Percentiles rank a stretch among this genome's conserved stretches.
phyloP scores from a whole-genome alignment of 2,329 filamentous ascomycete species.

The Fusarium tuaranense region DNA sequence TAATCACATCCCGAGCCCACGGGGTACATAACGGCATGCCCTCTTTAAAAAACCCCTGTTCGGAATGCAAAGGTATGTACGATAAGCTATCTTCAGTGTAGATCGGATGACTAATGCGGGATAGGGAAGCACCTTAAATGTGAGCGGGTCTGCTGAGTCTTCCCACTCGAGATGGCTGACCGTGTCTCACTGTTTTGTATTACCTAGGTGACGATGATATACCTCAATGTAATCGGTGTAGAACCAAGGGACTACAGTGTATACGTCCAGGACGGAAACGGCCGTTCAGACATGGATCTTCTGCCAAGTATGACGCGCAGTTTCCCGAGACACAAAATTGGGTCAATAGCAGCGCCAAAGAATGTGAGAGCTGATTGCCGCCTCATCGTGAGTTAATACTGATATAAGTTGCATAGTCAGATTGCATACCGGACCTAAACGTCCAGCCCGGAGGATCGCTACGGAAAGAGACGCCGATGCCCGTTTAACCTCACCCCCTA shows the following conservation, averaged over 20 bases:
- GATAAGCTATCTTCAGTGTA: accelerated
- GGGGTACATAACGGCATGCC: slow-evolving; percentile 20
- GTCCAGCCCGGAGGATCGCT: slow-evolving; percentile 12
- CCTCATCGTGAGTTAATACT: too few species aligned
- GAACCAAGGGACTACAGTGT: slow-evolving; percentile 24
- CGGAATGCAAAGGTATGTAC: slow-evolving; percentile 34
- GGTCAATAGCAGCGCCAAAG: slow-evolving; percentile 38
- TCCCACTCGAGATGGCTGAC: slow-evolving; percentile 4
- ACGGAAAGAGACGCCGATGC: not conserved
- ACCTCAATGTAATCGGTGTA: slow-evolving; percentile 17
- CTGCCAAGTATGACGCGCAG: slow-evolving; percentile 40
- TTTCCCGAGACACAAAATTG: slow-evolving; percentile 34
- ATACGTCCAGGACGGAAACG: slow-evolving; percentile 17
- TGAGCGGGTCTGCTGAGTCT: slow-evolving; percentile 1
- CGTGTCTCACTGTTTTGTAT: not conserved
- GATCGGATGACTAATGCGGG: not conserved
- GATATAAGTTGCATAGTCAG: slow-evolving; percentile 8
- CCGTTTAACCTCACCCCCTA: not conserved
- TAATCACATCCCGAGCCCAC: not conserved
- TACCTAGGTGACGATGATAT: slow-evolving; percentile 21
- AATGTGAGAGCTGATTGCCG: slow-evolving; percentile 6
- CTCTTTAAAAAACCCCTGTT: slow-evolving; percentile 27
- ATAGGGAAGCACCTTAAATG: slow-evolving; percentile 41
- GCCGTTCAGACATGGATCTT: slow-evolving; percentile 33
- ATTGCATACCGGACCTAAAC: slow-evolving; percentile 29